Percentiles rank a stretch among this genome's conserved stretches.
Evolutionary conservation across 2,329 filamentous ascomycete genomes (phyloP).

Genomic region (Scedosporium boydii): DNA sequence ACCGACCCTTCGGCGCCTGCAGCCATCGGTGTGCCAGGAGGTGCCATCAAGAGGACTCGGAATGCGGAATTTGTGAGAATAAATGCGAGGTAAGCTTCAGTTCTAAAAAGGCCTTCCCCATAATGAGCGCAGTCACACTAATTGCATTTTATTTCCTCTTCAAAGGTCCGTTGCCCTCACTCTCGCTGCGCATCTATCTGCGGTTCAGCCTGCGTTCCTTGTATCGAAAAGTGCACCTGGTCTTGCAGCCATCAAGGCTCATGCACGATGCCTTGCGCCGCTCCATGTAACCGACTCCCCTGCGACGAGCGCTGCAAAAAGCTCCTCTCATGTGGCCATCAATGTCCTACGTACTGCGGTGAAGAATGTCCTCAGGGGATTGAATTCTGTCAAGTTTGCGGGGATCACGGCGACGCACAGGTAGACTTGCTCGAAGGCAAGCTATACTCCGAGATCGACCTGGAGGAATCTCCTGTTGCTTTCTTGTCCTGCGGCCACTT

Average conservation of each 20-base stretch:
- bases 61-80: constrained; percentile 39
- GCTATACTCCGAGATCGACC: constrained; percentile 44
- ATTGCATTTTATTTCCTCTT: not conserved
- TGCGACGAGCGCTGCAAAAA: constrained; percentile 51
- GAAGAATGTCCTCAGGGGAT: constrained; percentile 44
- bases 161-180: constrained; percentile 37
- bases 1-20: constrained; percentile 41
- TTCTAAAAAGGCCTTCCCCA: not conserved
- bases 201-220: constrained; percentile 49
- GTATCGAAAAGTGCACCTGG: constrained; percentile 40
- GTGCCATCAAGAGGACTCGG: constrained; percentile 10
- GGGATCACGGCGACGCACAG: constrained; percentile 22
- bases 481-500: constrained; percentile 55
- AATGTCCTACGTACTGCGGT: constrained; percentile 54
- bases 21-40: constrained; percentile 38
- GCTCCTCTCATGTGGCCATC: constrained; percentile 46
- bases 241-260: constrained; percentile 42
- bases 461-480: constrained; percentile 49
- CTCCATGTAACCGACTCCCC: constrained; percentile 55
- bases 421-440: constrained; percentile 48
- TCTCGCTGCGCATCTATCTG: constrained; percentile 43
- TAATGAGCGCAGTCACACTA: not conserved
- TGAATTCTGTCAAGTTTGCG: constrained; percentile 47
- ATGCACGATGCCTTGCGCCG: constrained; percentile 48
- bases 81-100: constrained; percentile 41